Conservation (phyloP, 176 grass and related monocot species). For the Olyra latifolia region DNA sequence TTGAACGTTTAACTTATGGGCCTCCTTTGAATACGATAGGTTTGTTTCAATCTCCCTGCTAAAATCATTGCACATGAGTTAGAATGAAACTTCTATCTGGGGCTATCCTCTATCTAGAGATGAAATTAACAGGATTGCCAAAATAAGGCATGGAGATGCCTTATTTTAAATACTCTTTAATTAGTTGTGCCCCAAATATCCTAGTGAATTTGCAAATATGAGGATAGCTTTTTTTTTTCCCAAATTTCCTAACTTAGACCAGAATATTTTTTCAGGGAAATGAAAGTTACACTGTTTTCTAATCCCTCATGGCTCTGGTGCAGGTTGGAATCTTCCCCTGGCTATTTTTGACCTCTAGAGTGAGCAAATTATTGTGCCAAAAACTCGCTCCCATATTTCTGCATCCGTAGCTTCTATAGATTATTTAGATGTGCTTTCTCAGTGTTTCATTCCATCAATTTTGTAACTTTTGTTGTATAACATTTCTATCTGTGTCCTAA, state of each 20-base stretch:
- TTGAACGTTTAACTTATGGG: not conserved
- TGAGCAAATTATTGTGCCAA: constrained; percentile 72
- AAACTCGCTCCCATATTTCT: constrained; percentile 52
- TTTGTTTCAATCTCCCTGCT: not conserved
- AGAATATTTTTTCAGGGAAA: not conserved
- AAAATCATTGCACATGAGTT: not conserved
- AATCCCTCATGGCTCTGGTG: not conserved
- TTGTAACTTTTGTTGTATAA: not conserved
- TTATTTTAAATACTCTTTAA: not conserved
- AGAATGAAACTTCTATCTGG: not conserved
- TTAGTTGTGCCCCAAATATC: not conserved
- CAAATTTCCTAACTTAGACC: not conserved
- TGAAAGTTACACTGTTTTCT: not conserved
- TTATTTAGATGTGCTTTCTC: not conserved
- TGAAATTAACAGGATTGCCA: not conserved
- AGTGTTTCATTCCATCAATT: not conserved
- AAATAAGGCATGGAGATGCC: not conserved
- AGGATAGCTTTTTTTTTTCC: not conserved
- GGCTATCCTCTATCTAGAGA: not conserved
- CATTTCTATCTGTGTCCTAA: not conserved
- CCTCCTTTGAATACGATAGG: not conserved
- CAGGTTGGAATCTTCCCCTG: constrained; percentile 93
- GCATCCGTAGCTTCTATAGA: not conserved
- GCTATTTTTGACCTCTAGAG: constrained; percentile 73
- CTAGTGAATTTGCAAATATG: not conserved